Conservation (phyloP, 352 stramenopile species). For the Blastocystis sp. region DNA sequence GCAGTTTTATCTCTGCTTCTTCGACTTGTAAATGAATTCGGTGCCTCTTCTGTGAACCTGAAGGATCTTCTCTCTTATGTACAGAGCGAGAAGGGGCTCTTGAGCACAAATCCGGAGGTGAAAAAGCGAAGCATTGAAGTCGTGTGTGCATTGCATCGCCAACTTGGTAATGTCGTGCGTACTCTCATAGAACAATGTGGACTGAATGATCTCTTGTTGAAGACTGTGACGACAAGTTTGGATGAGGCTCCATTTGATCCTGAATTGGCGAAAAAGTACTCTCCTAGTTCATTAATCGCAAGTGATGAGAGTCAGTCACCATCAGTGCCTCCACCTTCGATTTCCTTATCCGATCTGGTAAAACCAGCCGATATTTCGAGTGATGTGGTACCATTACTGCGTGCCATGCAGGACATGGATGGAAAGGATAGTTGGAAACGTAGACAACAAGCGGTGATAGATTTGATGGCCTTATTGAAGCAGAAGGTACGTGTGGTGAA, state of each 20-base stretch:
- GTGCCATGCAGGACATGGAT: not conserved
- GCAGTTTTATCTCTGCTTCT: not conserved
- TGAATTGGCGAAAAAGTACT: not conserved
- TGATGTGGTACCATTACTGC: not conserved
- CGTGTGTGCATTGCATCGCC: not conserved
- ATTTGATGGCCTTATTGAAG: not conserved
- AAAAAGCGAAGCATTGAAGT: slow-evolving; percentile 20
- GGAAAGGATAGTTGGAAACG: slow-evolving; percentile 52
- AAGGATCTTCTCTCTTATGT: not conserved
- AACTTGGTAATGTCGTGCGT: slow-evolving; percentile 6
- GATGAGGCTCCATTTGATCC: not conserved
- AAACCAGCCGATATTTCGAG: not conserved
- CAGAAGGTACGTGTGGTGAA: not conserved
- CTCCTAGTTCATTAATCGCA: not conserved
- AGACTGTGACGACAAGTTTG: not conserved
- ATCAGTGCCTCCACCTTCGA: not conserved
- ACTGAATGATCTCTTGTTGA: not conserved
- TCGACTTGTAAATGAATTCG: slow-evolving; percentile 11
- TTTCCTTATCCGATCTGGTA: not conserved
- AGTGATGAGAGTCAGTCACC: not conserved
- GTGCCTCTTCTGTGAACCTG: not conserved
- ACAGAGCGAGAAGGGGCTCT: not conserved
- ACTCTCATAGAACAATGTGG: not conserved
- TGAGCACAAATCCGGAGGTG: slow-evolving; percentile 5
- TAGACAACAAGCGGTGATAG: not conserved